Percentiles rank a stretch among this genome's conserved stretches.
Conservation (phyloP, 2,329 filamentous ascomycete genomes). For the Epichloe bromicola region DNA sequence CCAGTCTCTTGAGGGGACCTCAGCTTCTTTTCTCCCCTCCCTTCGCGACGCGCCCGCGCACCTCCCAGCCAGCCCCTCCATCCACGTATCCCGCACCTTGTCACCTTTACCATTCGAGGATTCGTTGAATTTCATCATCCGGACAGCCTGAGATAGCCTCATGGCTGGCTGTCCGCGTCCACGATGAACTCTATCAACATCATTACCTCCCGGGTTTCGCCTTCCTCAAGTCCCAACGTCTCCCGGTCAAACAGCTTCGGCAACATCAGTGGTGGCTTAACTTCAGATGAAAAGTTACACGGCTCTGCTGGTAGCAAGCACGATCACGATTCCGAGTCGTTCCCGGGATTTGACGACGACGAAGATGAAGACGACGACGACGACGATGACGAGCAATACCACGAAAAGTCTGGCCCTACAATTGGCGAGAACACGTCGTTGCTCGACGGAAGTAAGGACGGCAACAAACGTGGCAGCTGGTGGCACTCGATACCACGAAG, state of each 20-base stretch:
- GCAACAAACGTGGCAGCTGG: conserved; percentile 25
- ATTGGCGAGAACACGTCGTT: conserved; percentile 56
- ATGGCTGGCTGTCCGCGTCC: conserved; percentile 42
- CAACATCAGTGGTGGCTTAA: conserved; percentile 35
- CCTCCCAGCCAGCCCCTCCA: neutral
- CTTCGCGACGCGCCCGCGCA: conserved; percentile 1
- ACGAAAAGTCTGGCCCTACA: conserved; percentile 18
- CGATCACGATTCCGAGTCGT: conserved; percentile 23
- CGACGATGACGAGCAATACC: conserved; percentile 24
- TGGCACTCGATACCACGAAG: conserved; percentile 52
- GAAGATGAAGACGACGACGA: conserved; percentile 26
- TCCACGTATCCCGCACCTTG: neutral
- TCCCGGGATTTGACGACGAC: conserved; percentile 21
- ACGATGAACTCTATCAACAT: conserved; percentile 97
- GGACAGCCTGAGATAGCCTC: conserved; percentile 14
- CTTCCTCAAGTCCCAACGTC: conserved; percentile 40
- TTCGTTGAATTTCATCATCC: neutral
- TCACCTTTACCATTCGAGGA: neutral
- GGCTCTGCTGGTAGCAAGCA: conserved; percentile 23
- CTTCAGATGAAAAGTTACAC: conserved; percentile 26
- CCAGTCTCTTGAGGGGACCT: neutral
- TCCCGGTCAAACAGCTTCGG: conserved; percentile 49
- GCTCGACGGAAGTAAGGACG: conserved; percentile 22
- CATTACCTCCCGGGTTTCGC: conserved; percentile 70
- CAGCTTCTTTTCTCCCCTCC: neutral